Conservation (phyloP, 2,329 filamentous ascomycete species). For the Rhinocladiella similis region DNA sequence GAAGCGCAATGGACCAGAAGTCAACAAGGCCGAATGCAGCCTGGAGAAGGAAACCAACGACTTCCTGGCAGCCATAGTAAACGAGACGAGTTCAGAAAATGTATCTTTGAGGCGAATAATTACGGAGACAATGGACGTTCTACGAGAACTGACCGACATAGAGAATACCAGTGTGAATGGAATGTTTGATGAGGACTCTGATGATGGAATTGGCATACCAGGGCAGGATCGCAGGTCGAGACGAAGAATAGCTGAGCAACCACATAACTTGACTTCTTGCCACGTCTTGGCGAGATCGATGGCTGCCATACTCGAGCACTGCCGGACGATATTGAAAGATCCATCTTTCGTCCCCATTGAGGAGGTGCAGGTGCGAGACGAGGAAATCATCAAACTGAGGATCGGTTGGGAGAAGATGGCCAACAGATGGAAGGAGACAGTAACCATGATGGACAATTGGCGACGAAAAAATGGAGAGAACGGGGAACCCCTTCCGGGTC, state of each 20-base stretch:
- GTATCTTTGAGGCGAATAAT: constrained; percentile 75
- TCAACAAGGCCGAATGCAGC: constrained; percentile 63
- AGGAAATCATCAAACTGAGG: constrained; percentile 80
- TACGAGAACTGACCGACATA: constrained; percentile 63
- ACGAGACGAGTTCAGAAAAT: constrained; percentile 79
- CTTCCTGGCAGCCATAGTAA: constrained; percentile 72
- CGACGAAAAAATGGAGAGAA: constrained; percentile 67
- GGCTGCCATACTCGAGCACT: constrained; percentile 74
- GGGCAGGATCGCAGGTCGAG: constrained; percentile 28
- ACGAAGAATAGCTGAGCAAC: constrained; percentile 2
- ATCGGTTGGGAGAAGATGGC: constrained; percentile 95
- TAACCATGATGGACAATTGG: constrained; percentile 90
- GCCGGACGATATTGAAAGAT: constrained; percentile 84
- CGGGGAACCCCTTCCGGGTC: constrained; percentile 41
- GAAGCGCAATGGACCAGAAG: constrained; percentile 39
- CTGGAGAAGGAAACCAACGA: constrained; percentile 85
- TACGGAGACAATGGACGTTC: constrained; percentile 66
- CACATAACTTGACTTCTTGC: constrained; percentile 54
- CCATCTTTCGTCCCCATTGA: constrained; percentile 95
- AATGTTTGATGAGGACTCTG: constrained; percentile 19
- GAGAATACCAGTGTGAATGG: constrained; percentile 33
- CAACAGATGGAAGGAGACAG: constrained; percentile 81
- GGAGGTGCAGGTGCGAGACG: constrained; percentile 87
- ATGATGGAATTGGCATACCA: constrained; percentile 30
- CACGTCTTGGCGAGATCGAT: constrained; percentile 72